phyloP scores from a whole-genome alignment of 352 stramenopile genomes.

The Pythium aristosporum region DNA sequence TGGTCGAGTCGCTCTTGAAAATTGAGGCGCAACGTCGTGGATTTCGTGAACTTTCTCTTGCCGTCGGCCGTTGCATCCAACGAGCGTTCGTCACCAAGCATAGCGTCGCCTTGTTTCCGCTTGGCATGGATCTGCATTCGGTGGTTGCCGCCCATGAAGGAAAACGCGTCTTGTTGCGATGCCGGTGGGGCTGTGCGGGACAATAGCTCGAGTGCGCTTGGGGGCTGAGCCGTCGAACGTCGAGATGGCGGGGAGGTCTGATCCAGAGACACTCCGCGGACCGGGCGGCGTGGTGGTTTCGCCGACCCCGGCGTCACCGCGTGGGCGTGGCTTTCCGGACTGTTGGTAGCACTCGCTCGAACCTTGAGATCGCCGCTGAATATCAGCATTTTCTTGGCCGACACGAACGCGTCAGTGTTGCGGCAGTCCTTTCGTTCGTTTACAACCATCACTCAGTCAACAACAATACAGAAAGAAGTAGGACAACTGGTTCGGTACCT shows the following conservation, averaged over 20 bases:
- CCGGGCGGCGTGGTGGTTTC: slow-evolving; percentile 26
- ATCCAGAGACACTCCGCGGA: slow-evolving; percentile 30
- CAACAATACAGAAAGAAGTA: not conserved
- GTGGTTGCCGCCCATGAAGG: not conserved
- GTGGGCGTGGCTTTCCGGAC: slow-evolving; percentile 18
- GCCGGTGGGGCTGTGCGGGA: slow-evolving; percentile 52
- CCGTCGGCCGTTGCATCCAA: not conserved
- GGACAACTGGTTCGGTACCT: slow-evolving; percentile 24
- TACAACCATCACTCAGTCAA: not conserved
- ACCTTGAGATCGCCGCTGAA: slow-evolving; percentile 32
- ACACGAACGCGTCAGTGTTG: slow-evolving; percentile 68
- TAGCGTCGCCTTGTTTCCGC: slow-evolving; percentile 19
- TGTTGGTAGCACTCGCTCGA: slow-evolving; percentile 5
- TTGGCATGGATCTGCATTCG: slow-evolving; percentile 10
- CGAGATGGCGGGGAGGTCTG: slow-evolving; percentile 6
- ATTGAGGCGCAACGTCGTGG: slow-evolving; percentile 19
- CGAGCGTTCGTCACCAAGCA: not conserved
- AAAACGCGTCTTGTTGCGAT: slow-evolving; percentile 5
- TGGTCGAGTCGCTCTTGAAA: slow-evolving; percentile 46
- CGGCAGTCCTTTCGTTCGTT: slow-evolving; percentile 31
- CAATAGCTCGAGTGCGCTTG: slow-evolving; percentile 49
- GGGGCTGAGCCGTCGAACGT: slow-evolving; percentile 8
- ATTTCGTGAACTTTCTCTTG: slow-evolving; percentile 9
- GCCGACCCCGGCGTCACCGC: slow-evolving; percentile 6
- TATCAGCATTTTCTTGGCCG: slow-evolving; percentile 69